Percentiles rank a stretch among this genome's conserved stretches.
Conservation (phyloP, 257 asterid species). For the Euphrasia confusa region DNA sequence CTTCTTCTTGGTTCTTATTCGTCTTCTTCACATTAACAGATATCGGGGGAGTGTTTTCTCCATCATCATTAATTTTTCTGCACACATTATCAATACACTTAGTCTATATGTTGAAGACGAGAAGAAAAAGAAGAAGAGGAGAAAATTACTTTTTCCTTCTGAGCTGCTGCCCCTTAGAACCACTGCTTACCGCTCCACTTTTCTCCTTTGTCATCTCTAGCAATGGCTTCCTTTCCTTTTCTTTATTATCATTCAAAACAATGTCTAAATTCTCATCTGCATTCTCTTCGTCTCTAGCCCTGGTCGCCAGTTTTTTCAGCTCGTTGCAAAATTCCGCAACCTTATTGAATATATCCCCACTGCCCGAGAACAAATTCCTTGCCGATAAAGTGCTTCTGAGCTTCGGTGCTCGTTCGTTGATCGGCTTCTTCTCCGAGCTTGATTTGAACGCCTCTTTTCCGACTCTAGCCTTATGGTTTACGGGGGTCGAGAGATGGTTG, state of each 20-base stretch:
- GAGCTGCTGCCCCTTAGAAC: slow-evolving; percentile 51
- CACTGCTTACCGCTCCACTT: slow-evolving; percentile 28
- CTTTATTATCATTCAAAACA: slow-evolving; percentile 32
- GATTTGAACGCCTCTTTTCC: slow-evolving; percentile 58
- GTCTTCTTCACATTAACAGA: slow-evolving; percentile 49
- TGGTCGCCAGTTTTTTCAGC: slow-evolving; percentile 65
- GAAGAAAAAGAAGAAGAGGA: neutral
- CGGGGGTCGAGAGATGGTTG: slow-evolving; percentile 51
- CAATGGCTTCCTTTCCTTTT: slow-evolving; percentile 73
- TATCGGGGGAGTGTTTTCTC: slow-evolving; percentile 70
- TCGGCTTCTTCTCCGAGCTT: slow-evolving; percentile 48
- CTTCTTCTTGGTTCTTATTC: slow-evolving; percentile 19
- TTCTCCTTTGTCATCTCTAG: slow-evolving; percentile 43
- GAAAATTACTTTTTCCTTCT: slow-evolving; percentile 58
- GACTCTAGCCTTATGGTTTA: slow-evolving; percentile 30
- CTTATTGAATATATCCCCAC: slow-evolving; percentile 77
- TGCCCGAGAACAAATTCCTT: slow-evolving; percentile 61
- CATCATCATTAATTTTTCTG: slow-evolving; percentile 59
- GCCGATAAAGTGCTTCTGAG: slow-evolving; percentile 82
- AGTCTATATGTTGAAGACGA: too few species aligned
- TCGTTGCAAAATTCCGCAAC: slow-evolving; percentile 88
- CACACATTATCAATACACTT: slow-evolving; percentile 1
- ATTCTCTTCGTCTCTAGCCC: slow-evolving; percentile 45
- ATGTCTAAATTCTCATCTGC: slow-evolving; percentile 13
- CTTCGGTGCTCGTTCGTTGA: slow-evolving; percentile 43